These are phyloP conservation scores for Pythium brassicae DNA, from an alignment of 352 stramenopile genomes.

Conservation along the genomic window DNA sequence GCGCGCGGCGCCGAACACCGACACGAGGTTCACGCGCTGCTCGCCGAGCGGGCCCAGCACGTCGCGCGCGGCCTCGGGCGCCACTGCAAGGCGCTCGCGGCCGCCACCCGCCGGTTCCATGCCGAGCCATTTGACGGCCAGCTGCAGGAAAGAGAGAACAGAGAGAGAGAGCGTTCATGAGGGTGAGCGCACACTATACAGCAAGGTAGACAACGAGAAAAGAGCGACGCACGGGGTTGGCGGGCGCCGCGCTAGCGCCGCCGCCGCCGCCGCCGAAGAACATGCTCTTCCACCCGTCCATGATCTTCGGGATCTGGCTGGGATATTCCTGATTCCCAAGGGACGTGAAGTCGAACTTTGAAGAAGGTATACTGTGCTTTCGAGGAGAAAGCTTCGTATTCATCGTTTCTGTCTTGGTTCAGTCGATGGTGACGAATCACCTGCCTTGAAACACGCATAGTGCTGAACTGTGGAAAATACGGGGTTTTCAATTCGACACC, in stretches of 20 bases:
- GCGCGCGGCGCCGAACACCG: conserved; percentile 79
- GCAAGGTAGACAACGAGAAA: not conserved
- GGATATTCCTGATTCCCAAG: too few species aligned
- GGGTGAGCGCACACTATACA: not conserved
- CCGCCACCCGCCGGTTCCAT: conserved; percentile 38
- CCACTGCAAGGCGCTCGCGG: conserved; percentile 71
- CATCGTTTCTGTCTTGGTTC: too few species aligned
- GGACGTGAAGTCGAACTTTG: not conserved
- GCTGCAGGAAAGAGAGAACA: not conserved
- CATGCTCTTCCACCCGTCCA: conserved; percentile 37
- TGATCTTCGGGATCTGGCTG: conserved; percentile 1
- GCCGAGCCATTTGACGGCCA: conserved; percentile 80
- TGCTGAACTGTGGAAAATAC: too few species aligned
- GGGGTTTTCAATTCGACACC: too few species aligned
- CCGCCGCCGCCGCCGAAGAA: conserved; percentile 29
- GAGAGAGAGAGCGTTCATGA: not conserved
- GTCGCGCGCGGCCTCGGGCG: conserved; percentile 41
- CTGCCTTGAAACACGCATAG: too few species aligned
- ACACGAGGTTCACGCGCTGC: conserved; percentile 76
- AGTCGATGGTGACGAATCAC: too few species aligned
- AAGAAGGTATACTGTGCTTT: too few species aligned
- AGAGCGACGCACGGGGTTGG: conserved; percentile 4
- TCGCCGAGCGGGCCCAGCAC: conserved; percentile 63
- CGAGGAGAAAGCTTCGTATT: too few species aligned
- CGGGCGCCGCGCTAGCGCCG: conserved; percentile 25